Base-by-base conservation (phyloP, 208 protist species). In the Trypanosoma rangeli region DNA sequence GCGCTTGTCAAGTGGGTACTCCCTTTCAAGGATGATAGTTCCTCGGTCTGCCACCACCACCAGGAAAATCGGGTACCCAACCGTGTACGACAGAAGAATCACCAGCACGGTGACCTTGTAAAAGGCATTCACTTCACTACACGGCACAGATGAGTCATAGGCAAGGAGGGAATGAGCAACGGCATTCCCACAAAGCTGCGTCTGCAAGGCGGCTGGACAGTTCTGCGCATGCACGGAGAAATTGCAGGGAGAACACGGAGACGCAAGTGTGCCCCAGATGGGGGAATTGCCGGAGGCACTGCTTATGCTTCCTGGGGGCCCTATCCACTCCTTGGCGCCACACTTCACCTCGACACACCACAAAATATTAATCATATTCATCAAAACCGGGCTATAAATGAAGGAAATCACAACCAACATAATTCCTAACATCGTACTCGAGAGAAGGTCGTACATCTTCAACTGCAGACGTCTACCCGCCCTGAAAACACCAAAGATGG, bases 1-100 rank as follows among this genome's bases (percentile, higher is more conserved):
- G 39, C 86, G 82, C 29, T 73, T 82, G 69, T 88, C 78, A 13
- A 94, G 70, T 22, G 86, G 86, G 63, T 87, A 94, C 12, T 84
- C 83, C 12, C 81, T 68, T 33, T 76, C 77, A 33, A 94, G 55
- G 37, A 89, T 73, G 9, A 72, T 76, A 8, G 80, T 79, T 8
- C 79, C 73, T 42, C 78, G 80, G 54, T 80, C 71, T 31, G 84
- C 74, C 16, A 90, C 57, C 46, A 81, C 59, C 31, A 84, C 71
- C 53, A 90, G 80, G 68, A 92, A 65, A 56, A 83, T 64, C 5
- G 86, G 89, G 35, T 90, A 63, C 20, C 81, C 70, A 37, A 87
- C 37, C 0, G 86, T 57, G 64, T 89, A 90, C 22, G 66, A 53
- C 33, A 60, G 35, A 31, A 87, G 77, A 57, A 92, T 74, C 33